Conservation (phyloP, 1,139 yeast genomes). For the Kurtzmaniella natalensis region DNA sequence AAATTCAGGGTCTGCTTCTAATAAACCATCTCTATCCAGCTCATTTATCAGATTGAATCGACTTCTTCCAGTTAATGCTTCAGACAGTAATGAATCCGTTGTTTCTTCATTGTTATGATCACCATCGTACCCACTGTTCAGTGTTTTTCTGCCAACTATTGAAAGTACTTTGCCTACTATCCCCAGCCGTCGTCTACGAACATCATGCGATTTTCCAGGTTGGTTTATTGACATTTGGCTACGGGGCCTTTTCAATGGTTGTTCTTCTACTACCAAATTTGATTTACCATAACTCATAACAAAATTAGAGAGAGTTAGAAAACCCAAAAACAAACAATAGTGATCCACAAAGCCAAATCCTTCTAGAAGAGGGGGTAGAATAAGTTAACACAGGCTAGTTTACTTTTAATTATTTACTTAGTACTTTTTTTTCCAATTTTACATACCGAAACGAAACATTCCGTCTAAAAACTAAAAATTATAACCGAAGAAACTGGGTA, state of each 20-base stretch:
- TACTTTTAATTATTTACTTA: background rate
- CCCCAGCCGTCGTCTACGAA: conserved; percentile 5
- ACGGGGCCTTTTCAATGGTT: conserved; percentile 5
- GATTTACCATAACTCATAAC: background rate
- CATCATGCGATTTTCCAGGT: background rate
- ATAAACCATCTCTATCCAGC: no score
- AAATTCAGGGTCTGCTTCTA: conserved; percentile 6
- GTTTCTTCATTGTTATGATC: no score
- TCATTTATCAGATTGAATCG: no score
- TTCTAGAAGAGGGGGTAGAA: no score
- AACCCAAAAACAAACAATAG: no score
- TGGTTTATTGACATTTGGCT: conserved; percentile 4
- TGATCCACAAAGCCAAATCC: no score
- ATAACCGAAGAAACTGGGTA: no score
- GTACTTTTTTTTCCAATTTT: background rate
- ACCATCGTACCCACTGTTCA: background rate
- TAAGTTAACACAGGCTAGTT: no score
- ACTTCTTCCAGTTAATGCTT: background rate
- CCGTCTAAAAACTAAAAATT: background rate
- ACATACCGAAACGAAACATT: conserved; percentile 2
- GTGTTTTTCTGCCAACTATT: conserved; percentile 6
- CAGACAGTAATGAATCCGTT: no score
- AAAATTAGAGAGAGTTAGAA: no score
- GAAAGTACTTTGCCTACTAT: conserved; percentile 7
- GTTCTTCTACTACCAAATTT: conserved; percentile 4